phyloP scores from a whole-genome alignment of 1,139 yeast genomes.

The Yarrowia galli region DNA sequence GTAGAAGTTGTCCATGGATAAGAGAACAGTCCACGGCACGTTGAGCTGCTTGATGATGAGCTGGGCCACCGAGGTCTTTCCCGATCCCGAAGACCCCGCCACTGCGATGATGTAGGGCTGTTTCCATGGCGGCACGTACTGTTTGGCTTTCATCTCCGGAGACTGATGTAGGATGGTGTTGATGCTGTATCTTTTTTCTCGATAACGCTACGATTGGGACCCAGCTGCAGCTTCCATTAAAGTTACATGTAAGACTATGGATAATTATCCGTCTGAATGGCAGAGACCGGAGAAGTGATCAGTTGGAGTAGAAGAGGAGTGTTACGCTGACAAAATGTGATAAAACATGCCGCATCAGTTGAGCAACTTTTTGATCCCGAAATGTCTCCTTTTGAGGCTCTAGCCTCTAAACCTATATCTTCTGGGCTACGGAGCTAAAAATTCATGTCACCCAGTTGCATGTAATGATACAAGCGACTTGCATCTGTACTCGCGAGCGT shows the following conservation, averaged over 20 bases:
- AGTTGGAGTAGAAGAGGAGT: no score
- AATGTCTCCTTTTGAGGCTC: no score
- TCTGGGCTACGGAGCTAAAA: not conserved
- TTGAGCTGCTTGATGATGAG: constrained; percentile 75
- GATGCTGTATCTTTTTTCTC: constrained; percentile 19
- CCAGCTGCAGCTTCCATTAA: constrained; percentile 4
- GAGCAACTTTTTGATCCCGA: no score
- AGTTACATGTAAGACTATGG: constrained; percentile 3
- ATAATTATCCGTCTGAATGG: not conserved
- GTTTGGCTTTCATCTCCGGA: constrained; percentile 21
- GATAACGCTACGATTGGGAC: constrained; percentile 23
- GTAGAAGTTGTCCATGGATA: constrained; percentile 91
- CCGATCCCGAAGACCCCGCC: constrained; percentile 95
- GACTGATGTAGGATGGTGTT: not conserved
- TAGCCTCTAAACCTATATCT: not conserved
- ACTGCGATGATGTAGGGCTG: constrained; percentile 94
- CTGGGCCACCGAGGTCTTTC: constrained; percentile 92
- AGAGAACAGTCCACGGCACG: constrained; percentile 90
- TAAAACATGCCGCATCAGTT: no score
- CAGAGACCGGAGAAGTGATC: not conserved
- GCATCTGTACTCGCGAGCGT: no score
- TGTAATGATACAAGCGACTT: no score
- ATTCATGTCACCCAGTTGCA: not conserved
- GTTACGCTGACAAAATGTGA: no score
- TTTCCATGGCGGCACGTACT: constrained; percentile 83